Conservation (phyloP, 2,329 filamentous ascomycete genomes). For the Aaosphaeria arxii region DNA sequence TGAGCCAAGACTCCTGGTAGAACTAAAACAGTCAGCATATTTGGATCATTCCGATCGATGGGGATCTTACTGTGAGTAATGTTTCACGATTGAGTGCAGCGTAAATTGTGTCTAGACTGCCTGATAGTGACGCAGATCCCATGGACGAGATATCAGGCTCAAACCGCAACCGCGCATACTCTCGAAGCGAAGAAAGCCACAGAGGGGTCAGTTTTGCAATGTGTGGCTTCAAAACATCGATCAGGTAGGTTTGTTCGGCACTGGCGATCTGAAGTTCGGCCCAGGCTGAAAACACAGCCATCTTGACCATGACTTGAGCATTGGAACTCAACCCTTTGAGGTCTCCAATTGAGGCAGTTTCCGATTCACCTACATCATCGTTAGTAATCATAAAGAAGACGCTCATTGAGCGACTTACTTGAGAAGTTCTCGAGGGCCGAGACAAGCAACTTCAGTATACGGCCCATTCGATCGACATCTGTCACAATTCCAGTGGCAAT, state of each 20-base stretch:
- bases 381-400: slow-evolving; percentile 13
- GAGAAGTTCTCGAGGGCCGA: slow-evolving; percentile 90
- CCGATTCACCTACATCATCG: slow-evolving; percentile 56
- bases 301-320: slow-evolving; percentile 96
- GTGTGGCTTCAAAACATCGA: slow-evolving; percentile 84
- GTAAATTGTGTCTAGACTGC: slow-evolving; percentile 90
- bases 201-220: slow-evolving; percentile 86
- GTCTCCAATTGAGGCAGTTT: slow-evolving; percentile 86
- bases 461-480: slow-evolving; percentile 96
- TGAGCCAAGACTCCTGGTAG: slow-evolving; percentile 96
- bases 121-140: slow-evolving; percentile 75
- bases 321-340: slow-evolving; percentile 91
- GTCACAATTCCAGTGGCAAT: slow-evolving; percentile 97
- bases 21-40: slow-evolving; percentile 52
- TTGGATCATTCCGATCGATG: not conserved
- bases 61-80: slow-evolving; percentile 60
- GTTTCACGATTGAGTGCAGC: slow-evolving; percentile 93
- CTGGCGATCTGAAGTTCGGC: slow-evolving; percentile 95
- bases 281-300: slow-evolving; percentile 96
- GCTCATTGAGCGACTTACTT: slow-evolving; percentile 39
- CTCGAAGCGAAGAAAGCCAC: slow-evolving; percentile 88
- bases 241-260: slow-evolving; percentile 83
- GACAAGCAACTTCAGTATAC: slow-evolving; percentile 90
- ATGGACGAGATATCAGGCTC: slow-evolving; percentile 95
- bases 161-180: slow-evolving; percentile 89